phyloP scores from a whole-genome alignment of 495 filamentous ascomycete genomes.

The Aspergillus panamensis region DNA sequence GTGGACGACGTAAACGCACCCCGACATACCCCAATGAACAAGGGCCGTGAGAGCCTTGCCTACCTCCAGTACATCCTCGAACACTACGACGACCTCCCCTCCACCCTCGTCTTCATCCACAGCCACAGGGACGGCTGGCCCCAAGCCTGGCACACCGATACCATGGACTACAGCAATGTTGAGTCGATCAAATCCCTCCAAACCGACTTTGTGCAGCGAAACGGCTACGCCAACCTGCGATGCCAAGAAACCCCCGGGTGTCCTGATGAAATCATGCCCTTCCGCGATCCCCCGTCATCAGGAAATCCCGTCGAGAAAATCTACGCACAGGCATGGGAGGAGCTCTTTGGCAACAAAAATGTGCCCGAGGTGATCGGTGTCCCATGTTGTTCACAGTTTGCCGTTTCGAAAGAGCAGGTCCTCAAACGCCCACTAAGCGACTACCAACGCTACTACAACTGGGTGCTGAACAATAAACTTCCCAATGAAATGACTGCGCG shows the following conservation, averaged over 20 bases:
- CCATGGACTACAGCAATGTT: slow-evolving; percentile 43
- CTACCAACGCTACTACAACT: slow-evolving; percentile 56
- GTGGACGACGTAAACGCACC: slow-evolving; percentile 39
- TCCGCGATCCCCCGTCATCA: slow-evolving; percentile 42
- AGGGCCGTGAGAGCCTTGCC: slow-evolving; percentile 46
- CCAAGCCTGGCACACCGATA: slow-evolving; percentile 47
- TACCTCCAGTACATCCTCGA: slow-evolving; percentile 49
- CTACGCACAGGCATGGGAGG: slow-evolving; percentile 43
- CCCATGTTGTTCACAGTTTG: slow-evolving; percentile 69
- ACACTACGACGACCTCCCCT: slow-evolving; percentile 45
- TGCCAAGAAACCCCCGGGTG: slow-evolving; percentile 43
- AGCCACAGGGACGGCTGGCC: slow-evolving; percentile 39
- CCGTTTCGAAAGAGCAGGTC: slow-evolving; percentile 55
- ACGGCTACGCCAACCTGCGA: slow-evolving; percentile 44
- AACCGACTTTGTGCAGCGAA: slow-evolving; percentile 31
- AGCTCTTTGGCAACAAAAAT: slow-evolving; percentile 40
- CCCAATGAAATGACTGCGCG: slow-evolving; percentile 43
- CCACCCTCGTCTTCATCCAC: slow-evolving; percentile 43
- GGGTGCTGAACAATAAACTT: slow-evolving; percentile 52
- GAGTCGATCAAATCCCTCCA: slow-evolving; percentile 40
- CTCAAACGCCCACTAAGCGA: slow-evolving; percentile 44
- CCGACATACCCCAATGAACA: slow-evolving; percentile 43
- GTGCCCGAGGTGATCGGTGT: slow-evolving; percentile 49
- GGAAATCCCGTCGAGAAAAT: slow-evolving; percentile 49
- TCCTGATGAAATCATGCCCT: slow-evolving; percentile 40